phyloP scores from a whole-genome alignment of 805 yeast species.

The Diddensiella caesifluorescens region DNA sequence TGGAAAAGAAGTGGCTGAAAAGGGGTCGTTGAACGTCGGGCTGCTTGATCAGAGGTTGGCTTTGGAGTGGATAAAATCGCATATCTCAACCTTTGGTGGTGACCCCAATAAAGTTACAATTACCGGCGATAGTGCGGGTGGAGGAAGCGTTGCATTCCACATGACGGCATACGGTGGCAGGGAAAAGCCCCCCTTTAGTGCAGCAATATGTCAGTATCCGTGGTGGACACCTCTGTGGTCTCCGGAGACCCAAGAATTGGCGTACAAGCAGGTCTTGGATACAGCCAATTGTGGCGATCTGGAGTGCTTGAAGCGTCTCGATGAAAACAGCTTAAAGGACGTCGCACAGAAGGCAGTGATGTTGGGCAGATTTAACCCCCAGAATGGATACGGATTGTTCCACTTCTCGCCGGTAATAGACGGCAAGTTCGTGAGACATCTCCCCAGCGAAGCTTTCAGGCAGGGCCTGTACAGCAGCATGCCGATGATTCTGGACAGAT shows the following conservation, averaged over 20 bases:
- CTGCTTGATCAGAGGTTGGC: conserved; percentile 35
- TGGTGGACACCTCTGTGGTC: conserved; percentile 17
- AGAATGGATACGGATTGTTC: conserved; percentile 14
- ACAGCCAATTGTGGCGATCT: conserved; percentile 11
- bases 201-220: conserved; percentile 14
- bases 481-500: conserved; percentile 11
- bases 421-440: conserved; percentile 11
- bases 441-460: conserved; percentile 8
- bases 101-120: conserved; percentile 33
- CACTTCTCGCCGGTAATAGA: conserved; percentile 17
- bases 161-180: conserved; percentile 17
- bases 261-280: conserved; percentile 8
- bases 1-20: conserved; percentile 23
- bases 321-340: conserved; percentile 3
- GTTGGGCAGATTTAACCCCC: conserved; percentile 8
- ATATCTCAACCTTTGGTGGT: conserved; percentile 36
- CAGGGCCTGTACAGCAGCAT: conserved; percentile 14
- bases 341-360: conserved; percentile 1
- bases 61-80: conserved; percentile 33
- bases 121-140: conserved; percentile 38
- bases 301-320: conserved; percentile 11
- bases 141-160: conserved; percentile 14
- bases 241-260: conserved; percentile 9
- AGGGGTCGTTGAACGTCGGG: conserved; percentile 31
- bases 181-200: conserved; percentile 9